phyloP scores from a whole-genome alignment of 2,329 filamentous ascomycete genomes.

The Aureobasidium sp. region DNA sequence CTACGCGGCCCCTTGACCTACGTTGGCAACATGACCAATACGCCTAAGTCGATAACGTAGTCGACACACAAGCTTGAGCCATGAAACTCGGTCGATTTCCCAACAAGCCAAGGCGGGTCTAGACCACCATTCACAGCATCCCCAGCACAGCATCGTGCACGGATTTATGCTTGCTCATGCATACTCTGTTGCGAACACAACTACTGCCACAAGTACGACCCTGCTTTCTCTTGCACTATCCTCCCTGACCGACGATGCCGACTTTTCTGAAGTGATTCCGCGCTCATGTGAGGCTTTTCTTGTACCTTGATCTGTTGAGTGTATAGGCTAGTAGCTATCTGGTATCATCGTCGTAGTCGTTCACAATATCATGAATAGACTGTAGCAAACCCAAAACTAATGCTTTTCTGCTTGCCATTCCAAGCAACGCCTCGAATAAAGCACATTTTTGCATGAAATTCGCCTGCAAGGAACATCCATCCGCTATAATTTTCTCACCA shows the following conservation, averaged over 20 bases:
- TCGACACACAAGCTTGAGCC: neutral
- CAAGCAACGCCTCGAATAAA: neutral
- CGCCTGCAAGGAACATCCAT: too few relatives aligned
- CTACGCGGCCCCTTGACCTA: neutral
- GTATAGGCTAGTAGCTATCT: neutral
- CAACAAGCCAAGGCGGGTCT: neutral
- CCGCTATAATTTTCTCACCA: rapidly evolving
- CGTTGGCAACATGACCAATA: neutral
- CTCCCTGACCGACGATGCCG: neutral
- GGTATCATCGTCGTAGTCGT: neutral
- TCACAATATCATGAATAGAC: too few relatives aligned
- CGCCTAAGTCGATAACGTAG: neutral
- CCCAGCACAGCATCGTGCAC: neutral
- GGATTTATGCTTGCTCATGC: neutral
- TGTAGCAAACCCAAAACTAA: neutral
- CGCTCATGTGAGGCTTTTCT: neutral
- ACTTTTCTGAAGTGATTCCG: neutral
- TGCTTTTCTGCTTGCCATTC: neutral
- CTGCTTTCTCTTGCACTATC: neutral
- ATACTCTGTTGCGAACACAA: neutral
- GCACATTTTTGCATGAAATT: neutral
- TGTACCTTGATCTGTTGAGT: neutral
- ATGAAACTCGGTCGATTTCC: neutral
- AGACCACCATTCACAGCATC: neutral
- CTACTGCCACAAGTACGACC: neutral